phyloP scores from a whole-genome alignment of 352 stramenopile species.

The Phytophthora europaea region DNA sequence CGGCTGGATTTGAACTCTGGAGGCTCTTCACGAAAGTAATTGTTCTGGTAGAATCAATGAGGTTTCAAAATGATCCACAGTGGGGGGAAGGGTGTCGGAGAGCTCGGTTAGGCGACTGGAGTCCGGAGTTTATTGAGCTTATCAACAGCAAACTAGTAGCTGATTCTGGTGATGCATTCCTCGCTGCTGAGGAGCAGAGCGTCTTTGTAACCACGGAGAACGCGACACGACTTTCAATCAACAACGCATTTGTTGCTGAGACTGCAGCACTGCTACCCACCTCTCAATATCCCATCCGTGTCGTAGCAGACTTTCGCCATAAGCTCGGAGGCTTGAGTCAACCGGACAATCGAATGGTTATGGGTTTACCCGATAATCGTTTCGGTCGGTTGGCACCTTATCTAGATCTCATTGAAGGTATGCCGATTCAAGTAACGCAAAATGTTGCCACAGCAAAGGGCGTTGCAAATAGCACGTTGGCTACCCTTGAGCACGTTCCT shows the following conservation, averaged over 20 bases:
- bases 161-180: not conserved
- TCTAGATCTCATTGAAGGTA: conserved; percentile 17
- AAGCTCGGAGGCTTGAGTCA: not conserved
- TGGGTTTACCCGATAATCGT: not conserved
- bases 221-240: conserved; percentile 1
- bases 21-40: not conserved
- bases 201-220: conserved; percentile 7
- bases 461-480: conserved; percentile 12
- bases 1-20: not conserved
- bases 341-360: not conserved
- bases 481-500: conserved; percentile 1
- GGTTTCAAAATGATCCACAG: conserved; percentile 4
- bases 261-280: not conserved
- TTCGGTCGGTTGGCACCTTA: conserved; percentile 21
- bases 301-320: conserved; percentile 1
- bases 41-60: conserved; percentile 4
- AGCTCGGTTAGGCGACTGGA: conserved; percentile 2
- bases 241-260: conserved; percentile 1
- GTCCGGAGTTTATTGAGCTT: not conserved
- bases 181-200: not conserved
- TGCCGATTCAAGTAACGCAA: conserved; percentile 28
- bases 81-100: conserved; percentile 3
- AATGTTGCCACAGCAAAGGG: conserved; percentile 11
- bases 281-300: not conserved
- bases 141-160: conserved; percentile 4